Base-by-base conservation (phyloP, 164 flowering plant genomes). In the Vitis amurensis region DNA sequence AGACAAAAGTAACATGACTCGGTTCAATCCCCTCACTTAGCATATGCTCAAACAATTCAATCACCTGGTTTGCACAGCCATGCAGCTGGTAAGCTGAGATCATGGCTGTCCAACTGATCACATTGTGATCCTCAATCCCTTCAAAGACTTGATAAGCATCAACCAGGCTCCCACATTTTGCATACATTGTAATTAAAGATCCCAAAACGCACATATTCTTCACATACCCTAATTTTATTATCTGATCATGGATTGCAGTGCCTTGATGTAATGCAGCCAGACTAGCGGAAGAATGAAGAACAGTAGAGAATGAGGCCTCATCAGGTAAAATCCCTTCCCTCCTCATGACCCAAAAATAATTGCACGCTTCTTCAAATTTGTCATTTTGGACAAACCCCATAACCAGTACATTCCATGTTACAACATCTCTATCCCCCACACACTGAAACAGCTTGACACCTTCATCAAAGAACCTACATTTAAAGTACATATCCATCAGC, bases 101-200 rank as follows among this genome's bases (percentile, higher is more conserved):
- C 80, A 88, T 82, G 29, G 91, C 77, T 16, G 88, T 84, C 92
- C 92, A 88, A 29, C 80, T 76, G 47, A 87, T 83, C 62, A 87
- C 85, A 79, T 83, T 87, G 10, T 44, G 76, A 56, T 79, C 74
- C 61, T 73, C 74, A 30, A 72, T 83, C 75, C 81, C 87, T 29
- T 74, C 61, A 75, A 88, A 90, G 31, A 78, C 86, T 52, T 51
- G 74, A 68, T 23, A 44, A 51, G 88, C 87, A 70, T 82, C 82
- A 29, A 48, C 44, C 82, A 91, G 71, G 74, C 84, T 81, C 61
- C 90, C 93, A 68, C 89, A 85, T 77, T 84, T 91, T 17, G 85
- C 82, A 63, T 89, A 86, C 90, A 87, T 82, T 7, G 86, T 81
- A 61, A 87, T 73, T 79, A 89, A 73, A 3, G 93, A 78, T 73